Evolutionary conservation across 1,139 yeast species (phyloP), one percentile per base, ranked within the genome.

Genomic region (Taiozyma sp.): DNA sequence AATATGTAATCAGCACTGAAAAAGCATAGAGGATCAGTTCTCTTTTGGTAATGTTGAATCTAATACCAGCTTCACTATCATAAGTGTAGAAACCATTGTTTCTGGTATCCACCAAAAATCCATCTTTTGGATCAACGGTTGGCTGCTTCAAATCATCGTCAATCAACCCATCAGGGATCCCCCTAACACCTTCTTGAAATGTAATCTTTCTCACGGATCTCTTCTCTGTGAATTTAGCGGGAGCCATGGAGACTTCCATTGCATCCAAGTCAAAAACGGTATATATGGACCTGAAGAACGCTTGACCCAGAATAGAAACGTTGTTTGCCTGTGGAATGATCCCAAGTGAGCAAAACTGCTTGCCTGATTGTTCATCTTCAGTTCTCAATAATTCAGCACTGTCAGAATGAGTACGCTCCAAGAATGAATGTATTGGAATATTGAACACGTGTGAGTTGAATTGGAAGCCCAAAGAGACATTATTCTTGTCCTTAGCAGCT

Each of bases 241-340:
- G 85, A 1, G 91, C 95, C 45, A 88, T 52, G 0, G 83, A 81
- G 22, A 88, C 71, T 60, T 80, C 79, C 55, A 71, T 67, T 55
- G 76, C 76, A 40, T 83, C 88, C 51, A 86, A 70, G 66, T 87
- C 91, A 59, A 78, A 87, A 34, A 86, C 93, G 49, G 82, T 78
- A 61, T 87, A 87, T 9, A 84, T 84, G 50, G 77, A 73, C 54
- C 87, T 75, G 55, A 87, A 70, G 65, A 87, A 80, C 36, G 81
- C 76, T 62, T 84, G 91, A 9, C 96, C 96, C n/a, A 86, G 62
- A 4, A 78, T 66, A 46, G 67, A 61, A 2, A 28, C 38, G 13
- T 51, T 50, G 1, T 43, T 10, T 29, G 22, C 16, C 8, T 30
- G 40, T 22, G 51, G 49, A 7, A 48, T n/a, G 22, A 52, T 48